Conservation (phyloP, 1,139 yeast species). For the Suhomyces choctaworum region DNA sequence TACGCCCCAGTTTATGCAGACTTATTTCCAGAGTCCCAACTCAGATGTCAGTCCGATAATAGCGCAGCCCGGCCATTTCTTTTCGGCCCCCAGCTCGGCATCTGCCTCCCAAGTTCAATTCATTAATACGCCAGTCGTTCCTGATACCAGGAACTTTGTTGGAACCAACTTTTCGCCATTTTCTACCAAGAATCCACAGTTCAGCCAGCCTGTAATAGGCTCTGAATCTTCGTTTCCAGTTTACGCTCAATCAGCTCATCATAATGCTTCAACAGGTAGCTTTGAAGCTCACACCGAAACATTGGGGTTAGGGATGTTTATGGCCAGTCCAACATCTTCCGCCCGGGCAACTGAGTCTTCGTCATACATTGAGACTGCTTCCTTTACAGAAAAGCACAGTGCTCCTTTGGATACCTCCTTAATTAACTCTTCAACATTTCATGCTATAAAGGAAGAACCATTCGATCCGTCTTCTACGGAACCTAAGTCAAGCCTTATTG, state of each 20-base stretch:
- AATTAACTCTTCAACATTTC: neutral
- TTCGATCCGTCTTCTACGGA: slow-evolving; percentile 5
- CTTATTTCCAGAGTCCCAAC: slow-evolving; percentile 13
- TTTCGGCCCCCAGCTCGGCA: slow-evolving; percentile 13
- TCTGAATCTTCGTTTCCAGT: slow-evolving; percentile 1
- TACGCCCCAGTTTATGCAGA: slow-evolving; percentile 9
- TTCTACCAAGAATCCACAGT: slow-evolving; percentile 3
- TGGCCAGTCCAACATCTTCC: slow-evolving; percentile 5
- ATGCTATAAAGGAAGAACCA: slow-evolving; percentile 1
- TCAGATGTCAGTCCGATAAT: slow-evolving; percentile 14
- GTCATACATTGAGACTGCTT: neutral
- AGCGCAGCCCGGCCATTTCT: slow-evolving; percentile 9
- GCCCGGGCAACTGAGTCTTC: slow-evolving; percentile 4
- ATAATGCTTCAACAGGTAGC: slow-evolving; percentile 2
- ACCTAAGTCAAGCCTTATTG: slow-evolving; percentile 2
- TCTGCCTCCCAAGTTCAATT: slow-evolving; percentile 8
- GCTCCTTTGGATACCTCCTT: neutral
- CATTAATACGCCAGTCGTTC: slow-evolving; percentile 7
- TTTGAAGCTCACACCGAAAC: slow-evolving; percentile 2
- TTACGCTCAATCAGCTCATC: neutral
- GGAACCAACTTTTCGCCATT: slow-evolving; percentile 9
- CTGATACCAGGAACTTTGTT: slow-evolving; percentile 4
- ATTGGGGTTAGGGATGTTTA: slow-evolving; percentile 11
- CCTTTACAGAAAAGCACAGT: neutral
- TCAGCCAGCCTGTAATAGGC: neutral